Evolutionary conservation across 192 early-diverging fungal genomes (phyloP), one percentile per base, ranked within the genome.

Genomic region (Thamnidium elegans): DNA sequence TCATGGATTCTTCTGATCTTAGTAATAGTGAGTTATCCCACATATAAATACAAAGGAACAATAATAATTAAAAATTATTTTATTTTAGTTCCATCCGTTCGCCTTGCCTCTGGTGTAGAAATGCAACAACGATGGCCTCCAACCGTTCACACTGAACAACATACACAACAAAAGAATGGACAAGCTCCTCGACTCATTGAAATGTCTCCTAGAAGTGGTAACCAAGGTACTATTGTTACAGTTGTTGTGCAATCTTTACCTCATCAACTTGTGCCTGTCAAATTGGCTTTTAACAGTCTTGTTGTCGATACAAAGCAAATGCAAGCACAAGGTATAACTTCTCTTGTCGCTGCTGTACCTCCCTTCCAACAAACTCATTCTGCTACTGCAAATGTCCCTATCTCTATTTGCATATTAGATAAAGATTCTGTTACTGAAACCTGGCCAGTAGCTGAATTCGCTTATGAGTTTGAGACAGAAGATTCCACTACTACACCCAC

Each of bases 251-350:
- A 71, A 48, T 46, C 30, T 4, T 50, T 67, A 39, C 47, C 55
- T 39, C 56, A 56, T 26, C 34, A 50, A 3, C 34, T 58, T 20
- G 26, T 34, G 20, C 55, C 56, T 46, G 51, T 66, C 26, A 79
- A 79, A 36, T 59, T 82, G 19, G 80, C 70, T 2, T 82, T 82
- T 26, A 79, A 79, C 17, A 79, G 65, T 13, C 55, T 82, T 5
- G 67, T 82, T 3, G 80, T 82, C 23, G 78, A 82, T 17, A 82
- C 80, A 1, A 79, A 78, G 39, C 80, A 78, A 34, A 72, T 78
- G 46, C 73, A 68, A 19, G 68, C 68, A 55, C 73, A 77, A 52
- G 73, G 73, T 50, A 70, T 73, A 23, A 71, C 72, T 13, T 74
- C 80, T 4, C 68, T 82, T 20, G 71, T 69, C 51, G 76, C 75